Base-by-base conservation (phyloP, 768 basidiomycete species). In the Pleurotus salmoneostramineus region DNA sequence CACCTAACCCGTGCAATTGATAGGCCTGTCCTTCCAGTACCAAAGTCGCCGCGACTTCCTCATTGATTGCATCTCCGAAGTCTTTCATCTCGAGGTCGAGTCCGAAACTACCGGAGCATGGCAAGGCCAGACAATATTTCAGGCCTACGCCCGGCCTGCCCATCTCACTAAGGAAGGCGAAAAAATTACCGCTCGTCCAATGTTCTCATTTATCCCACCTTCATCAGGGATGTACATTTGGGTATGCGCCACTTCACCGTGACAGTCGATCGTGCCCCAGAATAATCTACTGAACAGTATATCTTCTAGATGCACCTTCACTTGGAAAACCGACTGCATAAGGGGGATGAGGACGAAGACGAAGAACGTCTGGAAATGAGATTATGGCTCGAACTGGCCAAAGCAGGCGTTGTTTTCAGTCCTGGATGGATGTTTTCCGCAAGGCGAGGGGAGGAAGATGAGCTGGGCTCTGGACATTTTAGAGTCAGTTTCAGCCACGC, bases 201-300 rank as follows among this genome's bases (percentile, higher is more conserved):
- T 87, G 59, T 80, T 92, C 61, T 84, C 82, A 48, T 87, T 92
- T 66, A 80, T 89, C 1, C 87, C 90, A 10, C 91, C 91, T 0
- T 80, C 81, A 1, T 79, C 87, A n/a, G 92, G 92, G 6, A 95
- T 93, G 92, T 93, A 91, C 70, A 61, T 87, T 34, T 89, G 86
- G 86, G 84, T 84, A 65, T 54, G 77, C 67, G 31, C 12, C 7
- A 42, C 57, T 35, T 49, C 43, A 5, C 27, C 21, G 3, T 27
- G 21, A 27, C 21, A 27, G 7, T n/a, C 50, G 15, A 31, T n/a
- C n/a, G n/a, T n/a, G n/a, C n/a, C n/a, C n/a, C n/a, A n/a, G n/a
- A n/a, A n/a, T n/a, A n/a, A n/a, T n/a, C n/a, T n/a, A n/a, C n/a
- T n/a, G n/a, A n/a, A n/a, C n/a, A n/a, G n/a, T n/a, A n/a, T n/a